Evolutionary conservation across 495 filamentous ascomycete species (phyloP).

Genomic region (Penicillium longicatenatum): DNA sequence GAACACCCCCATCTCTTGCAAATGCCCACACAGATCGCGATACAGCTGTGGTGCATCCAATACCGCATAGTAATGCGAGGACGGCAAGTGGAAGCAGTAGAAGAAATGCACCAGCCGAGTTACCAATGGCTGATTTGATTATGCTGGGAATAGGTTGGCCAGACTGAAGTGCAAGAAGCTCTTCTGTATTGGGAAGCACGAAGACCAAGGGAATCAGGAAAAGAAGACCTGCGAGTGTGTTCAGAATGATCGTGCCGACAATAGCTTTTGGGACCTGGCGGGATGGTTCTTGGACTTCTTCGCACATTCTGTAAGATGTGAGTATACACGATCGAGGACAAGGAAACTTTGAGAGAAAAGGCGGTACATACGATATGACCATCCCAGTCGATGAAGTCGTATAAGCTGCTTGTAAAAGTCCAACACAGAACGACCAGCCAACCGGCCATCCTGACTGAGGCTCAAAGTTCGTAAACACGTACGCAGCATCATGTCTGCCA

Average conservation of each 20-base stretch:
- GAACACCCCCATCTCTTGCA: constrained; percentile 58
- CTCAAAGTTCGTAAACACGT: constrained; percentile 60
- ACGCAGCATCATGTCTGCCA: constrained; percentile 44
- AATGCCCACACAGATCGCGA: constrained; percentile 52
- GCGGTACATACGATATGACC: constrained; percentile 27
- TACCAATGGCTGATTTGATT: constrained; percentile 24
- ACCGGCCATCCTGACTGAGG: constrained; percentile 56
- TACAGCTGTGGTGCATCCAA: constrained; percentile 16
- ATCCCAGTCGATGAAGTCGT: constrained; percentile 54
- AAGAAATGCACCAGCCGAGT: constrained; percentile 57
- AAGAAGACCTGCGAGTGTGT: constrained; percentile 62
- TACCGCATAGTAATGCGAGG: constrained; percentile 45
- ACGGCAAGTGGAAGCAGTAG: constrained; percentile 66
- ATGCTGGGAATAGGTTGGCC: constrained; percentile 37
- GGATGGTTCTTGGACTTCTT: constrained; percentile 64
- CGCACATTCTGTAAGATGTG: constrained; percentile 47
- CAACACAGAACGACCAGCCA: constrained; percentile 58
- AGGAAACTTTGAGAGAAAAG: neutral
- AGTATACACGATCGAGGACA: neutral
- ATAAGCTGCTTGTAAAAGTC: constrained; percentile 56
- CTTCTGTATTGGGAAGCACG: constrained; percentile 56
- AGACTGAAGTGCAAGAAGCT: constrained; percentile 31
- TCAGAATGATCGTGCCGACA: constrained; percentile 63
- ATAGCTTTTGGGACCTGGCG: constrained; percentile 65
- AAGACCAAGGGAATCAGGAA: constrained; percentile 63